Percentiles rank a stretch among this genome's conserved stretches.
phyloP scores from a whole-genome alignment of 163 green algal species.

The Chlorella variabilis region DNA sequence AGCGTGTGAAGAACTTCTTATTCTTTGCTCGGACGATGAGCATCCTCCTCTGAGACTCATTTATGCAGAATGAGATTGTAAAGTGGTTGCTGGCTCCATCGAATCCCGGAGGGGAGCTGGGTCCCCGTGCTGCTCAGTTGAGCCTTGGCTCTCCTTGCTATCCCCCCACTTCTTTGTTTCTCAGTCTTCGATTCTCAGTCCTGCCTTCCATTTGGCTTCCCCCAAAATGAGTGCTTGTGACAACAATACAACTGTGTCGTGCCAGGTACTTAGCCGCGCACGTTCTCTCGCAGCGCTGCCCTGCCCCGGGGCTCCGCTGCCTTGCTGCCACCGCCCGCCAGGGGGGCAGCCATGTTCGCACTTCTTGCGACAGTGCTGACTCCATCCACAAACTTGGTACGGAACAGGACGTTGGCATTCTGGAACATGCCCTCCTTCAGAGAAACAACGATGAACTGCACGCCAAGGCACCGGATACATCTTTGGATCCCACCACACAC shows the following conservation, averaged over 20 bases:
- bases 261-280: neutral
- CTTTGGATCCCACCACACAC: neutral
- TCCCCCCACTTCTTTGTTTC: too few species aligned
- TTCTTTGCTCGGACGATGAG: too few species aligned
- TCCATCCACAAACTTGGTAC: conserved; percentile 98
- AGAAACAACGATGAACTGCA: conserved; percentile 95
- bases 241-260: neutral
- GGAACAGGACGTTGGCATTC: conserved; percentile 99
- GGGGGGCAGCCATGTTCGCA: neutral
- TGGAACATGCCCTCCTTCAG: conserved; percentile 99
- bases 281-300: conserved; percentile 24
- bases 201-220: too few species aligned
- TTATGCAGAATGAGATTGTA: too few species aligned
- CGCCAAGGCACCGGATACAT: neutral
- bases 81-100: too few species aligned
- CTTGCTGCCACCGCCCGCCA: conserved; percentile 3
- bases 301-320: neutral
- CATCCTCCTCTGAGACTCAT: too few species aligned
- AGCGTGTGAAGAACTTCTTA: too few species aligned
- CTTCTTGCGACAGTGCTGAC: conserved; percentile 49
- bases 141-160: too few species aligned
- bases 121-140: neutral
- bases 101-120: neutral
- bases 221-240: neutral
- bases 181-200: too few species aligned